Evolutionary conservation across 1,284 basidiomycete genomes (phyloP), one percentile per base, ranked within the genome.

Genomic region (Tremellales sp.): DNA sequence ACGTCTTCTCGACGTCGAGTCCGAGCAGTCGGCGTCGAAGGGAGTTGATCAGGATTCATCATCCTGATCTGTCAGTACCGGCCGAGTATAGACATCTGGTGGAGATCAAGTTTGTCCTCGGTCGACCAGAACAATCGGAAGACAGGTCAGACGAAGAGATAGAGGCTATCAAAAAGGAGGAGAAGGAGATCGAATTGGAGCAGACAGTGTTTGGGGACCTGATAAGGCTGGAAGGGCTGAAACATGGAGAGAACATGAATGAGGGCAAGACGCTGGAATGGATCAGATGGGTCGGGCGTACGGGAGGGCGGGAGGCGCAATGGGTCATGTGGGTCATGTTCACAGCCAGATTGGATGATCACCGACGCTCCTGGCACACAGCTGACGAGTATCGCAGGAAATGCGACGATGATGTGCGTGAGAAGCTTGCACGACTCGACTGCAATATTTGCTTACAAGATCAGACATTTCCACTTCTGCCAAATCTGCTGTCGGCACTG

Each of bases 241-340:
- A 51, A 6, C 26, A 37, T 10, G 49, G 51, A 11, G 92, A 96
- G 74, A 94, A 94, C 72, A 92, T 94, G 89, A 93, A 93, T 72
- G 75, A 80, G 43, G 89, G 90, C 48, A 97, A 96, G 74, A 86
- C 85, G 3, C 80, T 88, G 63, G 81, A 84, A 17, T 92, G 57
- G 58, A 15, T 59, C 7, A 43, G 51, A 27, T 53, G 45, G 37
- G 54, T 61, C 1, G 56, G 60, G 13, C 44, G 41, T 31, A 40
- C 52, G n/a, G 51, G 50, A 22, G 54, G 46, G 2, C 42, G 47
- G 22, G 42, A 51, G 27, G 50, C 52, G n/a, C 54, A 42, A 51
- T 58, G 60, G 60, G 47, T 52, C 27, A 42, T 54, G 48, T 52
- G 43, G 19, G 15, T 46, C 44, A 15, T 39, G 17, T 8, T 13